These are phyloP conservation scores for Diphasiastrum complanatum DNA, from an alignment of 83 land plant genomes.

Conservation along the genomic window DNA sequence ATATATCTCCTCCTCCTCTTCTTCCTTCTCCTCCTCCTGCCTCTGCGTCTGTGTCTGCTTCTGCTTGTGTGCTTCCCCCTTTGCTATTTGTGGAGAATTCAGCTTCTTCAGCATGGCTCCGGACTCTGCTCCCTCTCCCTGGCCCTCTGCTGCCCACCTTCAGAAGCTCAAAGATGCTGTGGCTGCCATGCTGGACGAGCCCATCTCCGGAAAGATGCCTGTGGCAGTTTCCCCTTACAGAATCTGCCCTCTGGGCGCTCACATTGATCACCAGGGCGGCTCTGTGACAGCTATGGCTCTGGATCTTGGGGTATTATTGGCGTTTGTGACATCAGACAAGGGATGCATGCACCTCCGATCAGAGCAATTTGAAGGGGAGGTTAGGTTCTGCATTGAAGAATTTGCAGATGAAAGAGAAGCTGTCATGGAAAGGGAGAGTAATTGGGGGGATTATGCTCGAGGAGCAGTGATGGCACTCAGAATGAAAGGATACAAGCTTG, in stretches of 20 bases:
- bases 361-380: conserved; percentile 33
- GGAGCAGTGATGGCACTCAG: conserved; percentile 35
- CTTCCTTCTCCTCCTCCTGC: too few relatives aligned
- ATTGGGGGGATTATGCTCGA: conserved; percentile 35
- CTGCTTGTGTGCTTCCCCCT: too few relatives aligned
- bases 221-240: conserved; percentile 87
- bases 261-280: conserved; percentile 99
- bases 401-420: neutral
- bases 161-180: conserved; percentile 49
- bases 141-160: too few relatives aligned
- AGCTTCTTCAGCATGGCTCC: too few relatives aligned
- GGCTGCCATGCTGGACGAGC: conserved; percentile 47
- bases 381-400: conserved; percentile 22
- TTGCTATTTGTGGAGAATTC: too few relatives aligned
- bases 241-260: conserved; percentile 95
- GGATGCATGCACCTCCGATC: conserved; percentile 19
- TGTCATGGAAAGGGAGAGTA: conserved; percentile 9
- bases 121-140: too few relatives aligned
- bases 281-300: conserved; percentile 92
- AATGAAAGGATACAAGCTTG: conserved; percentile 19
- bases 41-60: too few relatives aligned
- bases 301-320: conserved; percentile 68
- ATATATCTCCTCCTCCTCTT: too few relatives aligned
- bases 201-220: conserved; percentile 35
- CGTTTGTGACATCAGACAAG: conserved; percentile 57